These are phyloP conservation scores for Persicaria tinctoria DNA, from an alignment of 148 eudicot genomes.

Conservation along the genomic window DNA sequence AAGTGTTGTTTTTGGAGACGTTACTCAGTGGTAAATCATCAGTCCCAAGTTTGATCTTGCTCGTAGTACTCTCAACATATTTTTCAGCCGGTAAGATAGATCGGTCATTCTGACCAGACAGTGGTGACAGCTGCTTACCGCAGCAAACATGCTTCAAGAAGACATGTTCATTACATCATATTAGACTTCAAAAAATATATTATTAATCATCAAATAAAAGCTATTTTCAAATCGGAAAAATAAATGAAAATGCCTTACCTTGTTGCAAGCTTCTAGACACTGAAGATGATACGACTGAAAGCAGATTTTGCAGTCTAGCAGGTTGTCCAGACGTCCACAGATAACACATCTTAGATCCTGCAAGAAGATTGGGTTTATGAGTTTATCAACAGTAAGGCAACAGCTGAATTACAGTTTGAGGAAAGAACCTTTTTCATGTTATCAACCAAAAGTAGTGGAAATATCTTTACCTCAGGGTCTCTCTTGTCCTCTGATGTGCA, in stretches of 20 bases:
- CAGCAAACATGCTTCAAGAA: conserved; percentile 18
- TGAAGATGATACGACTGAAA: conserved; percentile 15
- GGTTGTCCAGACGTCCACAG: conserved; percentile 12
- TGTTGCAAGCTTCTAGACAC: conserved; percentile 7
- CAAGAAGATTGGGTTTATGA: conserved; percentile 13
- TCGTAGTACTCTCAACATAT: not conserved
- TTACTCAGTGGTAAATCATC: conserved; percentile 9
- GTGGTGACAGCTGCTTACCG: conserved; percentile 17
- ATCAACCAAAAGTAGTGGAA: not conserved
- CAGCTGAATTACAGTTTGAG: not conserved
- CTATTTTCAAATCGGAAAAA: not conserved
- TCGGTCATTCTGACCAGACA: conserved; percentile 16
- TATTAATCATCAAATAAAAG: not conserved
- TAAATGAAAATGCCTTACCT: conserved; percentile 14
- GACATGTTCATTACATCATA: not conserved
- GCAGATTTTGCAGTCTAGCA: conserved; percentile 18
- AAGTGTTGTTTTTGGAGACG: conserved; percentile 11
- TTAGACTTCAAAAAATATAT: too few relatives aligned
- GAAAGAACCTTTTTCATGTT: not conserved
- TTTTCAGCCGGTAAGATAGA: conserved; percentile 10
- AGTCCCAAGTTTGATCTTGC: too few relatives aligned
- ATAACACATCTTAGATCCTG: conserved; percentile 20
- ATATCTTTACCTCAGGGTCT: conserved; percentile 32
- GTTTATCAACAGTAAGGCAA: not conserved
- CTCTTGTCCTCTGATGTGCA: conserved; percentile 13